Percentiles rank a stretch among this genome's conserved stretches.
These are phyloP conservation scores for Sherardia arvensis DNA, from an alignment of 257 asterid genomes.

Conservation along the genomic window DNA sequence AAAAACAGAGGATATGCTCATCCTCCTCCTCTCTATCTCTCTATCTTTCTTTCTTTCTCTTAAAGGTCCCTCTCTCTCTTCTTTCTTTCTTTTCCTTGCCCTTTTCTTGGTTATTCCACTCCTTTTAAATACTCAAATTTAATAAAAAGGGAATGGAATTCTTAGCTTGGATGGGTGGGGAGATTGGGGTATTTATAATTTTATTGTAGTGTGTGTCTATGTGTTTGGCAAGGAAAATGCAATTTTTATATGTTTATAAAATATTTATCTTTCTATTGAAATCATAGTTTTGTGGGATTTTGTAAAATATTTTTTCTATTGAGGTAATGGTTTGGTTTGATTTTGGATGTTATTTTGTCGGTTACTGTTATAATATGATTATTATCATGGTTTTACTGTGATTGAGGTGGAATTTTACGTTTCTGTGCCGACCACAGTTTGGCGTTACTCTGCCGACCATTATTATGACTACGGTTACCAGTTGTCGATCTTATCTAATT, in stretches of 20 bases:
- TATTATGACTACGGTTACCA: too few relatives aligned
- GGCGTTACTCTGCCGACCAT: too few relatives aligned
- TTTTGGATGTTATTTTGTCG: too few relatives aligned
- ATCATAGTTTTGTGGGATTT: too few relatives aligned
- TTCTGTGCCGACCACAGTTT: too few relatives aligned
- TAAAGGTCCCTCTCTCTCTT: constrained; percentile 42
- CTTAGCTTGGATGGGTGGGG: constrained; percentile 30
- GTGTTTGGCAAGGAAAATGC: constrained; percentile 15
- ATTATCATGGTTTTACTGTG: too few relatives aligned
- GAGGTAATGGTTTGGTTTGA: too few relatives aligned
- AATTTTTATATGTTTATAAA: constrained; percentile 9
- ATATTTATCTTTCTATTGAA: too few relatives aligned
- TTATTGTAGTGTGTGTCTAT: constrained; percentile 10
- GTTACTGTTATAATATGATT: neutral
- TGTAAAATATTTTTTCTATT: too few relatives aligned
- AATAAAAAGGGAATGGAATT: constrained; percentile 38
- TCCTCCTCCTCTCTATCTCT: constrained; percentile 46
- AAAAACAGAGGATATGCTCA: constrained; percentile 58
- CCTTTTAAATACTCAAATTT: constrained; percentile 17
- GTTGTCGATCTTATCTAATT: too few relatives aligned
- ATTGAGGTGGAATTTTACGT: neutral
- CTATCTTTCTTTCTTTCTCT: constrained; percentile 32
- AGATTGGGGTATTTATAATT: constrained; percentile 23
- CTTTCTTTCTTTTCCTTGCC: constrained; percentile 15
- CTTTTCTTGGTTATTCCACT: constrained; percentile 57